These are phyloP conservation scores for Spathaspora sp. DNA, from an alignment of 1,139 yeast genomes.

Conservation along the genomic window DNA sequence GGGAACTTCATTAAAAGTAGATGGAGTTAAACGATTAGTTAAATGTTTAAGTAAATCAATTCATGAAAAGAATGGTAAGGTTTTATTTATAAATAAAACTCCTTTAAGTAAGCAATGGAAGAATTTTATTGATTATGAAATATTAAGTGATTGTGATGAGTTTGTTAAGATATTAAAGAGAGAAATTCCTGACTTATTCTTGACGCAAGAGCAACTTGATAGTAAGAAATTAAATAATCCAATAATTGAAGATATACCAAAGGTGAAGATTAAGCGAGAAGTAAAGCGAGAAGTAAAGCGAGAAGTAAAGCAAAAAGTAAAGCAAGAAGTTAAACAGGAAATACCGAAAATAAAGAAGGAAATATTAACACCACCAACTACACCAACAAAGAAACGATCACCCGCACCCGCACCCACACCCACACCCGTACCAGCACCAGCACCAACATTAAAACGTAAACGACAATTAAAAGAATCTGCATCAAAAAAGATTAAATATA, in stretches of 20 bases:
- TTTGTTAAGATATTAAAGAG: conserved; percentile 59
- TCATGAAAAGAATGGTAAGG: conserved; percentile 61
- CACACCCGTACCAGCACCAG: too few relatives aligned
- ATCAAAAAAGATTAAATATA: conserved; percentile 13
- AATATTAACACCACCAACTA: conserved; percentile 22
- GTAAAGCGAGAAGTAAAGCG: conserved; percentile 3
- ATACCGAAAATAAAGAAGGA: conserved; percentile 9
- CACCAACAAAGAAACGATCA: conserved; percentile 17
- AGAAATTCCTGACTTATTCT: conserved; percentile 59
- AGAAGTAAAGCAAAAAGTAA: too few relatives aligned
- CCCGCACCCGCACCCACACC: conserved; percentile 14
- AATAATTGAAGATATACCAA: conserved; percentile 7
- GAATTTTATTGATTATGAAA: conserved; percentile 65
- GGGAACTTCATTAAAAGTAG: conserved; percentile 77
- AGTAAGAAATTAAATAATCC: conserved; percentile 36
- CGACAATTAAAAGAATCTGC: conserved; percentile 7
- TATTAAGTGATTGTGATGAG: conserved; percentile 76
- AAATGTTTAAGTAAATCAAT: conserved; percentile 55
- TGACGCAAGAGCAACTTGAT: conserved; percentile 52
- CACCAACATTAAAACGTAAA: conserved; percentile 20
- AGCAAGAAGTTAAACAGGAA: background rate
- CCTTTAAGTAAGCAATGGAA: conserved; percentile 55
- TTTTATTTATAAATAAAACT: conserved; percentile 61
- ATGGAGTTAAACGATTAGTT: conserved; percentile 71
- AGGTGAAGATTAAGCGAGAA: conserved; percentile 8